Conservation (phyloP, 1,139 yeast genomes). For the Pichia sp. region DNA sequence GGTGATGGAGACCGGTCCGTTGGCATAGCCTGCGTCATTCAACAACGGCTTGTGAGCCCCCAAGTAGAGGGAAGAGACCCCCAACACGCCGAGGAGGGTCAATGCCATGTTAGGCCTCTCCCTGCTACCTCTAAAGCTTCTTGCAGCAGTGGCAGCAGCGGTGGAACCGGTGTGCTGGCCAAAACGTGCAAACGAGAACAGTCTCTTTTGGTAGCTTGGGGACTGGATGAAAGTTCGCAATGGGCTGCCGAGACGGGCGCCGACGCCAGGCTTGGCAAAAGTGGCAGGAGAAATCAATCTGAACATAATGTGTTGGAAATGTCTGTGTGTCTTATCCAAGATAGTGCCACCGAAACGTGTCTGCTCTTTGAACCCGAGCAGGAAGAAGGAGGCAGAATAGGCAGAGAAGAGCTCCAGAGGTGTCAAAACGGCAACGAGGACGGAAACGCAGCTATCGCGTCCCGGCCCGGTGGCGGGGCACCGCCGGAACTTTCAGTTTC, state of each 20-base stretch:
- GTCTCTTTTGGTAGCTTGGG: slow-evolving; percentile 6
- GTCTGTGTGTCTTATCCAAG: neutral
- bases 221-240: slow-evolving; percentile 13
- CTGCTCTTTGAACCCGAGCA: neutral
- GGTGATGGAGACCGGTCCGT: slow-evolving; percentile 10
- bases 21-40: slow-evolving; percentile 22
- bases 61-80: slow-evolving; percentile 16
- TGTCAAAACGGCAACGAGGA: neutral
- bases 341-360: neutral
- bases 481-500: neutral
- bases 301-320: slow-evolving; percentile 1
- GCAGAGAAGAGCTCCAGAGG: neutral
- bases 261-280: neutral
- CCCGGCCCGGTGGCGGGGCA: neutral
- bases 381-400: neutral
- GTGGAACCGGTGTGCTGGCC: neutral
- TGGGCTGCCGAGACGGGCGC: neutral
- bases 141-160: neutral
- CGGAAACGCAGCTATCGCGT: neutral
- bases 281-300: slow-evolving; percentile 3
- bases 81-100: slow-evolving; percentile 18
- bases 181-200: slow-evolving; percentile 1
- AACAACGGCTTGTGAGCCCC: slow-evolving; percentile 18
- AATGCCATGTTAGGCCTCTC: slow-evolving; percentile 15
- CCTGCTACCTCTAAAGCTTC: neutral